Conservation (phyloP, 371 early-diverging fungal species). For the Mucor piriformis region DNA sequence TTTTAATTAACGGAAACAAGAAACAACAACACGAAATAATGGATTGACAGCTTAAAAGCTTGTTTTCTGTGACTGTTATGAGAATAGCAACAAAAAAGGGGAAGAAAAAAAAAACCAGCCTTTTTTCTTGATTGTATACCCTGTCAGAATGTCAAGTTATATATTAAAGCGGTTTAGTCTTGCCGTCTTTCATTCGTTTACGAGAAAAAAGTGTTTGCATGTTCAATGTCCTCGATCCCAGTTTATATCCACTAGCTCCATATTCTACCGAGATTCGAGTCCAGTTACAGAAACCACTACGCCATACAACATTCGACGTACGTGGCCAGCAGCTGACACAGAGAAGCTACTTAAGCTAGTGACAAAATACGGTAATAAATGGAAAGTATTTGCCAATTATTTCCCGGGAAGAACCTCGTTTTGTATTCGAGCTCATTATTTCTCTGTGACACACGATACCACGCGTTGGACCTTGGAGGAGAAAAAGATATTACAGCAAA, state of each 20-base stretch:
- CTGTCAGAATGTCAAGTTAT: background rate
- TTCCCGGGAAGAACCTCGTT: conserved; percentile 18
- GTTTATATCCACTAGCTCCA: background rate
- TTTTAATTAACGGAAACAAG: no score
- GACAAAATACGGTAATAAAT: conserved; percentile 19
- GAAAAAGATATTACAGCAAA: conserved; percentile 16
- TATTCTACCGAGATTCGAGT: background rate
- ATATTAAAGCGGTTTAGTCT: background rate
- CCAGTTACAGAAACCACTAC: background rate
- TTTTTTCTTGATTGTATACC: background rate
- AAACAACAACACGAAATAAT: no score
- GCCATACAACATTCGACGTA: conserved; percentile 4
- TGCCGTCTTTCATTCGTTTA: background rate
- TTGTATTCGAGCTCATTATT: conserved; percentile 25
- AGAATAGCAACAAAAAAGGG: no score
- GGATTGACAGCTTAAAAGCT: no score
- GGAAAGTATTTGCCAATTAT: conserved; percentile 21
- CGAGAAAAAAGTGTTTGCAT: background rate
- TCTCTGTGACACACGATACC: conserved; percentile 12
- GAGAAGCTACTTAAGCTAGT: conserved; percentile 15
- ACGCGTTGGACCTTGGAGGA: conserved; percentile 26
- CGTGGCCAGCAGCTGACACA: conserved; percentile 20
- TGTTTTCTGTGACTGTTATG: no score
- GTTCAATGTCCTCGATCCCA: background rate
- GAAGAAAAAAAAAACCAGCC: background rate